Percentiles rank a stretch among this genome's conserved stretches.
Evolutionary conservation across 2,329 filamentous ascomycete species (phyloP).

Genomic region (Niveomyces coronatus): DNA sequence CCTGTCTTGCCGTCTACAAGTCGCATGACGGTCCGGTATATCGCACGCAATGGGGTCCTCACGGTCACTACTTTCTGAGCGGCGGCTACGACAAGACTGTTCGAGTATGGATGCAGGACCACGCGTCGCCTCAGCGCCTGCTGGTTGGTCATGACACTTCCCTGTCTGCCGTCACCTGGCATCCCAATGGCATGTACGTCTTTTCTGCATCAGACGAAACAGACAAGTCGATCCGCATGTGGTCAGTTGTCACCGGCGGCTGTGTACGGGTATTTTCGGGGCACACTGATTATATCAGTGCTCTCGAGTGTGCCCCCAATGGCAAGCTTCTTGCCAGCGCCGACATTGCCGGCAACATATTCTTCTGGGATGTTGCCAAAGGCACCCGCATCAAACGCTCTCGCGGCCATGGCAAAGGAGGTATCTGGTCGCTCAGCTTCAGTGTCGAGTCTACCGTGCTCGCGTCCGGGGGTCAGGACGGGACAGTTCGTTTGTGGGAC

Average conservation of each 20-base stretch:
- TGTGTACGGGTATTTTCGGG: constrained; percentile 88
- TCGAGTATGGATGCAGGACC: constrained; percentile 85
- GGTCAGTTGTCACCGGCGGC: constrained; percentile 79
- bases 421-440: constrained; percentile 89
- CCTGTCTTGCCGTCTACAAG: constrained; percentile 89
- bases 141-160: constrained; percentile 88
- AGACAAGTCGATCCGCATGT: constrained; percentile 93
- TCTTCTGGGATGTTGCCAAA: constrained; percentile 88
- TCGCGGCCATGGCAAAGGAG: constrained; percentile 85
- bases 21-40: constrained; percentile 85
- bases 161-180: constrained; percentile 87
- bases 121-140: constrained; percentile 78
- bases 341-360: constrained; percentile 79
- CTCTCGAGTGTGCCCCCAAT: constrained; percentile 75
- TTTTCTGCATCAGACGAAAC: constrained; percentile 82
- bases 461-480: constrained; percentile 82
- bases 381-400: constrained; percentile 84
- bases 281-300: constrained; percentile 77
- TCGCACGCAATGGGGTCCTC: constrained; percentile 81
- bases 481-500: constrained; percentile 91
- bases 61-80: constrained; percentile 89
- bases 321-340: constrained; percentile 87
- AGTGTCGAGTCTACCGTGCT: constrained; percentile 86
- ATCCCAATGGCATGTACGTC: constrained; percentile 86
- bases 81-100: constrained; percentile 84